Base-by-base conservation (phyloP, 176 grass and related monocot species). In the Puccinellia tenuiflora region DNA sequence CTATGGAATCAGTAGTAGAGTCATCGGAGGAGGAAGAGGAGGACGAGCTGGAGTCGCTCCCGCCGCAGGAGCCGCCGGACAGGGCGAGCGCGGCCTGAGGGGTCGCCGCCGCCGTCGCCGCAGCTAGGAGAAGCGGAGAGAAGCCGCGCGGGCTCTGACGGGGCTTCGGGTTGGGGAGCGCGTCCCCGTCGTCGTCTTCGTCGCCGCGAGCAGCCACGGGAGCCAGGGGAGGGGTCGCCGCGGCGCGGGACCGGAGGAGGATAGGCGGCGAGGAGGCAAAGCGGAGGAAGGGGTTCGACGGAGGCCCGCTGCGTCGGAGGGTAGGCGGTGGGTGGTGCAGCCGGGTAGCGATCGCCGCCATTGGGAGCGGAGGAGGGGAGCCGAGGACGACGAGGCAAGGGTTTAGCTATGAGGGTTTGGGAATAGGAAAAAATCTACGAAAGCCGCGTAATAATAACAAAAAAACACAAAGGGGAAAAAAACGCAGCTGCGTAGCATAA, bases 21-120 rank as follows among this genome's bases (percentile, higher is more conserved):
- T 72, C 68, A 26, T 72, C 68, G 6, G 13, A 73, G 42, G 43
- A 25, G 2, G 12, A 73, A 25, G 43, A 25, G 2, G 12, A 73
- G 0, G 63, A 67, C 0, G 65, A 68, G 42, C 43, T 50, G 24
- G 14, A 28, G 70, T 48, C 42, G 43, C n/a, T 50, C 70, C 79
- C 86, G 7, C 79, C 86, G 79, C 76, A 71, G 16, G 79, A 45
- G 28, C 79, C 73, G 17, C 73, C 79, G 30, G 79, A 87, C 7
- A 73, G 39, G 16, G 86, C 79, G 39, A 87, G 31, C 30, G 86
- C 73, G 12, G 79, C 48, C 22, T 50, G 50, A 28, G 79, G 85
- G 28, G 42, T 73, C 42, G 42, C 11, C 16, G 37, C 51, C 0
- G 24, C n/a, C 21, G 30, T 29, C 3, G 62, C 38, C 26, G 20